These are phyloP conservation scores for Salvia splendens DNA, from an alignment of 257 asterid genomes.

Conservation along the genomic window DNA sequence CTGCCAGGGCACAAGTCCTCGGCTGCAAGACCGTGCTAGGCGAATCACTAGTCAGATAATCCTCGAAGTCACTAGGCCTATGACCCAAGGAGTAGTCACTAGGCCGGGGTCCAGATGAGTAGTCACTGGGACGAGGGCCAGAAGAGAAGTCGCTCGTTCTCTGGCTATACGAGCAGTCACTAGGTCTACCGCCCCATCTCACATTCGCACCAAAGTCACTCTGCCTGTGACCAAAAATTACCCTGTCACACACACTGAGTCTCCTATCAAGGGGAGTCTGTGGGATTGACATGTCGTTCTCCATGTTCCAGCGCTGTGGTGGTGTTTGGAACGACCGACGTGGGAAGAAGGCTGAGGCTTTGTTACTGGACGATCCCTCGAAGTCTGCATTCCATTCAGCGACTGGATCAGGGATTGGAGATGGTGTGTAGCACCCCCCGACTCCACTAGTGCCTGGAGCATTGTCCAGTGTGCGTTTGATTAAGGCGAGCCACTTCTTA, in stretches of 20 bases:
- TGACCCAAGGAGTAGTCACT: slow-evolving; percentile 54
- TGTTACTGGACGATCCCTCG: slow-evolving; percentile 69
- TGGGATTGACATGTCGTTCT: slow-evolving; percentile 57
- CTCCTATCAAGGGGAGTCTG: slow-evolving; percentile 78
- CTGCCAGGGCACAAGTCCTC: slow-evolving; percentile 41
- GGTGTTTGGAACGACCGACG: slow-evolving; percentile 92
- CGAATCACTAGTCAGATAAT: slow-evolving; percentile 61
- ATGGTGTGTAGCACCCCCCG: slow-evolving; percentile 70
- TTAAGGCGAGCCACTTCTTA: slow-evolving; percentile 75
- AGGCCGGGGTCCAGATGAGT: slow-evolving; percentile 32
- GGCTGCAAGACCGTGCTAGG: slow-evolving; percentile 72
- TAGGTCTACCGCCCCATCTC: slow-evolving; percentile 57
- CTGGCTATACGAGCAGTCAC: slow-evolving; percentile 58
- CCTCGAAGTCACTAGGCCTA: slow-evolving; percentile 89
- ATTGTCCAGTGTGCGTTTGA: slow-evolving; percentile 68
- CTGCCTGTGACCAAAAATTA: slow-evolving; percentile 66
- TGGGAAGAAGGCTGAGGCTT: slow-evolving; percentile 59
- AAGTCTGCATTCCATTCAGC: slow-evolving; percentile 90
- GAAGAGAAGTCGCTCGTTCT: slow-evolving; percentile 46
- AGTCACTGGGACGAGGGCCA: slow-evolving; percentile 33
- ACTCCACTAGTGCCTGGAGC: slow-evolving; percentile 62
- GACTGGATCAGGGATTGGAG: slow-evolving; percentile 82
- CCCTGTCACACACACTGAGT: slow-evolving; percentile 76
- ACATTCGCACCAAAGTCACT: slow-evolving; percentile 60
- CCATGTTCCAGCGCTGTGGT: slow-evolving; percentile 63